These are phyloP conservation scores for Pseudocercospora cruenta DNA, from an alignment of 2,329 filamentous ascomycete species.

Conservation along the genomic window DNA sequence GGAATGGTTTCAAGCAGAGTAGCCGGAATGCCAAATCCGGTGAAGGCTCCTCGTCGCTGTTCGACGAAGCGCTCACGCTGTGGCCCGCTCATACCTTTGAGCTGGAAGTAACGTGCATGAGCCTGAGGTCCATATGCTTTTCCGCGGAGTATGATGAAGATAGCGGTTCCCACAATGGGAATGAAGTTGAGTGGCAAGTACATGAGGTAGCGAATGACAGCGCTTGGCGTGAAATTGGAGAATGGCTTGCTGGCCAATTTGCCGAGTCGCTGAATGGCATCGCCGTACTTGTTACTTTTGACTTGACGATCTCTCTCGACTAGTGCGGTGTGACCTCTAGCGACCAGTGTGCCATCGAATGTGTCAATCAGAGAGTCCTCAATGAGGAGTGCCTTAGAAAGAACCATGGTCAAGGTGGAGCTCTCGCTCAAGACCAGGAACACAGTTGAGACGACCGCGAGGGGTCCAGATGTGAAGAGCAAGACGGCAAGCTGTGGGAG, in stretches of 20 bases:
- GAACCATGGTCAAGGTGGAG: slow-evolving; percentile 54
- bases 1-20: slow-evolving; percentile 84
- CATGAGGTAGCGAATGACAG: slow-evolving; percentile 76
- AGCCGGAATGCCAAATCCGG: slow-evolving; percentile 76
- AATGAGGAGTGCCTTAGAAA: slow-evolving; percentile 74
- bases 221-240: slow-evolving; percentile 56
- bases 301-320: slow-evolving; percentile 77
- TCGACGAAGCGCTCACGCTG: slow-evolving; percentile 71
- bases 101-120: slow-evolving; percentile 70
- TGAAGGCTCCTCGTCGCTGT: slow-evolving; percentile 74
- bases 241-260: slow-evolving; percentile 61
- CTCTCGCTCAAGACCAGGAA: slow-evolving; percentile 63
- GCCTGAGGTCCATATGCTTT: slow-evolving; percentile 57
- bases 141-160: slow-evolving; percentile 76
- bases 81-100: slow-evolving; percentile 76
- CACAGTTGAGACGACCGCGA: slow-evolving; percentile 73
- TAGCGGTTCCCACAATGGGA: slow-evolving; percentile 78
- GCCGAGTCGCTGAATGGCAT: slow-evolving; percentile 60
- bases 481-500: slow-evolving; percentile 81
- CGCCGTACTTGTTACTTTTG: slow-evolving; percentile 54
- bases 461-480: slow-evolving; percentile 80
- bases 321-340: slow-evolving; percentile 60
- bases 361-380: slow-evolving; percentile 84
- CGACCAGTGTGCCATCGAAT: slow-evolving; percentile 74
- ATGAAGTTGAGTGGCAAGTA: slow-evolving; percentile 93